These are phyloP conservation scores for Boletus sensibilis DNA, from an alignment of 768 basidiomycete species.

Conservation along the genomic window DNA sequence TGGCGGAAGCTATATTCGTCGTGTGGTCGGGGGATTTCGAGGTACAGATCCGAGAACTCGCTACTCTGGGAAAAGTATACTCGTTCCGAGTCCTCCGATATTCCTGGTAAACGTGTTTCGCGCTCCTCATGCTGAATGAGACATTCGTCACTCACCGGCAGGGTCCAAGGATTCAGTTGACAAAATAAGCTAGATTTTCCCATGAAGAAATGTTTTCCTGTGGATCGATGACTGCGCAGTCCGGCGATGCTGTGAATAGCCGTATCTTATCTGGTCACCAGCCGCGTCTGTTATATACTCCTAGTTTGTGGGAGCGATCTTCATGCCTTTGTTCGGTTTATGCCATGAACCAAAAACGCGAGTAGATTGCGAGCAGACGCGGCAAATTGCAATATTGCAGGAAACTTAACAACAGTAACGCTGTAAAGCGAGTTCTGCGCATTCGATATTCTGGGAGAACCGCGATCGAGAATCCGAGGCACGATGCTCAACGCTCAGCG, in stretches of 20 bases:
- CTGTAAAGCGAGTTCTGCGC: not conserved
- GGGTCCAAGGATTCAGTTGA: not conserved
- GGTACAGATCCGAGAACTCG: not conserved
- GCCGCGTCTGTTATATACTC: not conserved
- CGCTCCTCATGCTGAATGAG: constrained; percentile 1
- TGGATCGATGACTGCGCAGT: not conserved
- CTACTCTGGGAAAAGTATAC: not conserved
- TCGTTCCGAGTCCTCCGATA: not conserved
- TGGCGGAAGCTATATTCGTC: constrained; percentile 5
- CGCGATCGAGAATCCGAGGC: not conserved
- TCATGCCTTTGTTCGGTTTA: not conserved
- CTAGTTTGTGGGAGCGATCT: not conserved
- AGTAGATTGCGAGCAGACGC: not conserved
- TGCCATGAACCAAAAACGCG: not conserved
- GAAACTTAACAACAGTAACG: not conserved
- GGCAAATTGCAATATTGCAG: not conserved
- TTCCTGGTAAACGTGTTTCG: constrained; percentile 9
- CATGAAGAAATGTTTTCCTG: not conserved
- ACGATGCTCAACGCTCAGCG: too few species aligned
- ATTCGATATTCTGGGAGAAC: not conserved
- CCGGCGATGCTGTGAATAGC: not conserved
- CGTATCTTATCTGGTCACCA: constrained; percentile 14
- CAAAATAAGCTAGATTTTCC: not conserved
- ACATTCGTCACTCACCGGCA: not conserved
- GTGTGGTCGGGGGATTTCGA: not conserved